Conservation (phyloP, 345 rosid genomes). For the sweet orange (Citrus sinensis) region DVS_A1.0 CM039163.1:22563001-22563500, state of each 20-base stretch:
- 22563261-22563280: background rate
- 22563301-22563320: background rate
- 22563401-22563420: background rate
- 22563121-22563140: constrained; percentile 9
- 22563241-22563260: constrained; percentile 5
- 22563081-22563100: background rate
- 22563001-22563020: background rate
- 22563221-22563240: constrained; percentile 13
- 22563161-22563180: background rate
- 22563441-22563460: background rate
- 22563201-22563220: constrained; percentile 21
- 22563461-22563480: background rate
- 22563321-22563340: constrained; percentile 4
- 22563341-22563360: background rate
- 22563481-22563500: constrained; percentile 5
- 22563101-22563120: constrained; percentile 11
- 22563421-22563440: constrained; percentile 21
- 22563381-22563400: constrained; percentile 20
- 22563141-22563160: constrained; percentile 3
- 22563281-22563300: background rate
- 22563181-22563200: constrained; percentile 11
- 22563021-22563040: background rate
- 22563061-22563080: background rate
- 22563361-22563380: constrained; percentile 36
- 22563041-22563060: background rate